phyloP scores from a whole-genome alignment of 495 filamentous ascomycete genomes.

The Daldinia grandis region DNA sequence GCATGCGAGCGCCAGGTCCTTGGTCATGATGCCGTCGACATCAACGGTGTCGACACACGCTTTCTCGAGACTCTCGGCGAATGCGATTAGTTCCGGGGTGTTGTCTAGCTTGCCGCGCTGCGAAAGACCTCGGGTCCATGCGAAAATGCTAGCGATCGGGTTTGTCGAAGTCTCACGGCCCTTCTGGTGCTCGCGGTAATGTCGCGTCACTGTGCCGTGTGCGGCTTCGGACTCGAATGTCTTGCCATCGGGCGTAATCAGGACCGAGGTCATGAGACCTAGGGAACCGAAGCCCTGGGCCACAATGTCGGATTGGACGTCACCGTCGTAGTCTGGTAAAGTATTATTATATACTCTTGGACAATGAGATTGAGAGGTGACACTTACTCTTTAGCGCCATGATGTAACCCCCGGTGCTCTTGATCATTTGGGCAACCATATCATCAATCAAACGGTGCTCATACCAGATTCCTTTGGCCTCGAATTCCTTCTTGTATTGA shows the following conservation, averaged over 20 bases:
- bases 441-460: constrained; percentile 99
- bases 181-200: constrained; percentile 99
- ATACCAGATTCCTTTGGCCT: constrained; percentile 94
- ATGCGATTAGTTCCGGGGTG: constrained; percentile 86
- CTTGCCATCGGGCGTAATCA: constrained; percentile 93
- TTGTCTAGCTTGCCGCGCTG: constrained; percentile 90
- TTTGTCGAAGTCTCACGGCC: constrained; percentile 97
- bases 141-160: constrained; percentile 98
- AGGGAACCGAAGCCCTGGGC: constrained; percentile 98
- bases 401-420: constrained; percentile 91
- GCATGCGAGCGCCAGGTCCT: constrained; percentile 92
- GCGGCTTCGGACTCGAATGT: constrained; percentile 98
- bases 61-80: constrained; percentile 89
- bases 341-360: neutral
- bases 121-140: constrained; percentile 95
- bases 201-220: constrained; percentile 96
- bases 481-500: constrained; percentile 86
- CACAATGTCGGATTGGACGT: constrained; percentile 97
- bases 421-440: constrained; percentile 99
- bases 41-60: constrained; percentile 96
- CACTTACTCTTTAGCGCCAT: constrained; percentile 95
- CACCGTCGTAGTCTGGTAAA: constrained; percentile 89
- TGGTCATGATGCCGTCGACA: constrained; percentile 96
- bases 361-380: neutral
- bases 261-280: constrained; percentile 96